Base-by-base conservation (phyloP, 1,139 yeast species). In the Debaryomycetaceae sp. region DNA sequence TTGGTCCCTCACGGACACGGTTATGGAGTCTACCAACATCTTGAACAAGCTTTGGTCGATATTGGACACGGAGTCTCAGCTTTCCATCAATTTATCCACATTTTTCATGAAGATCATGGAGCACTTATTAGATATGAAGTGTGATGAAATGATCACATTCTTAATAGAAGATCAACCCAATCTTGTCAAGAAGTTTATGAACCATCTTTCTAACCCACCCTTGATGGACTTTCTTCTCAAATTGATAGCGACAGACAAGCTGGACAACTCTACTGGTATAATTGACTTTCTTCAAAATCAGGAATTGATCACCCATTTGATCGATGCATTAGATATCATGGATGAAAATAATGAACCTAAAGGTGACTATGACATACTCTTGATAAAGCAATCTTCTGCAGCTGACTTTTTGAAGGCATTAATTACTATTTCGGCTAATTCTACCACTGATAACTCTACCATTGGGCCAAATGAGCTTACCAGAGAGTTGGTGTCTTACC, bases 401-500 rank as follows among this genome's bases (percentile, higher is more conserved):
- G 78, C 77, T 1, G 80, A 75, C 53, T 71, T 74, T 49, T 57
- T 75, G 42, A 75, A 75, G 50, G 80, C 80, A 1, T 60, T 75
- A 34, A 72, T 75, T 45, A 74, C 80, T 38, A 75, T 75, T n/a
- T 69, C 75, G 3, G 80, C 80, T 35, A 93, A 93, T 60, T 86
- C 95, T 31, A 87, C 91, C 53, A 77, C 84, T 6, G 86, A 81
- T 56, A 87, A 85, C 56, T 86, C 96, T 14, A 87, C 96, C 5
- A 90, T 93, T 54, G 99, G 99, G 1, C 98, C 99, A 6, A 93
- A 93, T 63, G 98, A 93, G 63, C 75, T 93, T 42, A 89, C 97
- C 5, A 76, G 99, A 51, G 93, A 93, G 62, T 75, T 93, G 44
- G 97, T 91, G 8, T 68, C 74, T 1, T 80, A 87, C 42, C 85